These are phyloP conservation scores for Calocybe gangraenosa DNA, from an alignment of 768 basidiomycete genomes.

Conservation along the genomic window DNA sequence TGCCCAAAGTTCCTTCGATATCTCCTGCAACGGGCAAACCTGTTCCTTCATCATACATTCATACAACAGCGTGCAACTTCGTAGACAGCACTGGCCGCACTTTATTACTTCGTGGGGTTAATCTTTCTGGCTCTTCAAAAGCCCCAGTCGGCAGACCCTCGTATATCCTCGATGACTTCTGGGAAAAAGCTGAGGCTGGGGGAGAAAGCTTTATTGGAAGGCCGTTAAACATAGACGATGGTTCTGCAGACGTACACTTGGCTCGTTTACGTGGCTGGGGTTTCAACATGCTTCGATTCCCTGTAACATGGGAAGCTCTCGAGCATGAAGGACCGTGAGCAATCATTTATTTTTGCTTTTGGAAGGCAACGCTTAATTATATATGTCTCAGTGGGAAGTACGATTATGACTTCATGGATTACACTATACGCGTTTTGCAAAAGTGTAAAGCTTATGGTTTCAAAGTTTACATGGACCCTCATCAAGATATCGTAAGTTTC, in stretches of 20 bases:
- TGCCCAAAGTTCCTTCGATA: slow-evolving; percentile 52
- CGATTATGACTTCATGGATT: slow-evolving; percentile 90
- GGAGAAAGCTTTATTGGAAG: slow-evolving; percentile 69
- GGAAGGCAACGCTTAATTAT: no score
- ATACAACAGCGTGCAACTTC: slow-evolving; percentile 66
- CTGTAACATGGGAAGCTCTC: slow-evolving; percentile 92
- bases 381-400: slow-evolving; percentile 84
- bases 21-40: slow-evolving; percentile 57
- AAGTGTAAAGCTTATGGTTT: slow-evolving; percentile 94
- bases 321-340: slow-evolving; percentile 96
- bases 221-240: slow-evolving; percentile 82
- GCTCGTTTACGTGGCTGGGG: slow-evolving; percentile 89
- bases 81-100: slow-evolving; percentile 74
- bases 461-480: slow-evolving; percentile 89
- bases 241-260: slow-evolving; percentile 81
- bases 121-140: slow-evolving; percentile 87
- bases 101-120: slow-evolving; percentile 88
- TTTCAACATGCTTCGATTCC: slow-evolving; percentile 80
- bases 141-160: slow-evolving; percentile 71
- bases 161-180: slow-evolving; percentile 69
- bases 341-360: no score
- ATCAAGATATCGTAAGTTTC: slow-evolving; percentile 84
- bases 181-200: slow-evolving; percentile 72
- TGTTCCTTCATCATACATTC: slow-evolving; percentile 48
- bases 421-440: slow-evolving; percentile 78